phyloP scores from a whole-genome alignment of 345 rosid genomes.

The Aquilaria yunnanensis region DNA sequence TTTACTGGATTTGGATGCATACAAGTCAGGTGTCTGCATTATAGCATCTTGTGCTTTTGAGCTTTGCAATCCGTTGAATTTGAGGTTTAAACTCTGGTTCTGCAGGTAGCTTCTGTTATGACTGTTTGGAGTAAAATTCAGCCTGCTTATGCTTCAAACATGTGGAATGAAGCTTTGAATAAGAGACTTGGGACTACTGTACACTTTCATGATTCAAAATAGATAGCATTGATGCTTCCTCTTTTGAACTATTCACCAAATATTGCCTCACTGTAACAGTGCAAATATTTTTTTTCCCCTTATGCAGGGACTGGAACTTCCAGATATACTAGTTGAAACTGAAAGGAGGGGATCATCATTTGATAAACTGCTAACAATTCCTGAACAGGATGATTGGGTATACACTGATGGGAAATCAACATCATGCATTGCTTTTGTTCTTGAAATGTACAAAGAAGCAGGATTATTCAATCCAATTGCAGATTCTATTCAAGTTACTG shows the following conservation, averaged over 20 bases:
- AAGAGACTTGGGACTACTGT: constrained; percentile 93
- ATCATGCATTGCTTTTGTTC: constrained; percentile 87
- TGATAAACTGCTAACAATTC: constrained; percentile 76
- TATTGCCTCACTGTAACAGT: constrained; percentile 10
- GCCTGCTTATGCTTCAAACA: constrained; percentile 88
- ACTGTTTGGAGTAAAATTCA: constrained; percentile 88
- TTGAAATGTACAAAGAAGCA: constrained; percentile 92
- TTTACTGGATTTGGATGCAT: background rate
- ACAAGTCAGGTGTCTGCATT: background rate
- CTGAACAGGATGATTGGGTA: constrained; percentile 96
- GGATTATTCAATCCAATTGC: constrained; percentile 77
- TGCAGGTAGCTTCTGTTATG: constrained; percentile 95
- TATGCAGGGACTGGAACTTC: constrained; percentile 73
- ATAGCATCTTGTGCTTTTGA: background rate
- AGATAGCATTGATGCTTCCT: background rate
- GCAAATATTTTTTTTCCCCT: constrained; percentile 11
- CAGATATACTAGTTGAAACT: constrained; percentile 72
- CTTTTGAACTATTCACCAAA: background rate
- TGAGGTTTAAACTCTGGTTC: constrained; percentile 12
- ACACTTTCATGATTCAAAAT: background rate
- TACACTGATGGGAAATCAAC: constrained; percentile 92
- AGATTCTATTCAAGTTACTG: constrained; percentile 77
- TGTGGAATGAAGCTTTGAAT: constrained; percentile 96
- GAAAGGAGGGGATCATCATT: constrained; percentile 88
- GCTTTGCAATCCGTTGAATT: background rate